Evolutionary conservation across 2,329 filamentous ascomycete species (phyloP).

Genomic region (Diaporthe sp.): DNA sequence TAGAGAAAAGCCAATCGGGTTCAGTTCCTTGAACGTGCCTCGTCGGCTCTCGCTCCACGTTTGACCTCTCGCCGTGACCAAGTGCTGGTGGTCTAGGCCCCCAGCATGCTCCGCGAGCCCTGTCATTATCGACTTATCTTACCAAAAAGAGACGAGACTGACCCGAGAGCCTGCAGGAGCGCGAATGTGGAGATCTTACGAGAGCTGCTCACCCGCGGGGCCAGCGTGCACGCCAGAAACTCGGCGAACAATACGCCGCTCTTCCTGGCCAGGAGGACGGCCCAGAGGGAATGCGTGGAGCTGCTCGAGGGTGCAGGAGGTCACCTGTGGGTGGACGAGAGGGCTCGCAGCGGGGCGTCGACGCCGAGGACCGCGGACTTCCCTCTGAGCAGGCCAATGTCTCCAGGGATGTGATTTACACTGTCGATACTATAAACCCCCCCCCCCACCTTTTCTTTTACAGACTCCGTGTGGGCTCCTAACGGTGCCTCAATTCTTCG

Average conservation of each 20-base stretch:
- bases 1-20: background rate
- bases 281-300: slow-evolving; percentile 65
- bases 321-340: slow-evolving; percentile 69
- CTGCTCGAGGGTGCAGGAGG: slow-evolving; percentile 72
- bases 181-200: slow-evolving; percentile 67
- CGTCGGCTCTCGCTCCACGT: background rate
- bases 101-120: background rate
- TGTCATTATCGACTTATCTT: no score
- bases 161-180: slow-evolving; percentile 46
- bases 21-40: background rate
- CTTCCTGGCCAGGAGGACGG: slow-evolving; percentile 72
- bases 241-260: slow-evolving; percentile 76
- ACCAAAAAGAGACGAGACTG: background rate
- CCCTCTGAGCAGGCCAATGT: slow-evolving; percentile 39
- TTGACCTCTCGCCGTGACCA: background rate
- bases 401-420: slow-evolving; percentile 34
- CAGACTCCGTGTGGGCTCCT: background rate
- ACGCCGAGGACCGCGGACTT: slow-evolving; percentile 33
- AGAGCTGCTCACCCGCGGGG: slow-evolving; percentile 71
- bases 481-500: background rate
- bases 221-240: slow-evolving; percentile 77
- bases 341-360: slow-evolving; percentile 42
- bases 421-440: background rate
- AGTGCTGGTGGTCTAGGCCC: background rate
- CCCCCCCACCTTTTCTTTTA: background rate